These are phyloP conservation scores for Yamadazyma nakazawae DNA, from an alignment of 805 yeast species.

Conservation along the genomic window DNA sequence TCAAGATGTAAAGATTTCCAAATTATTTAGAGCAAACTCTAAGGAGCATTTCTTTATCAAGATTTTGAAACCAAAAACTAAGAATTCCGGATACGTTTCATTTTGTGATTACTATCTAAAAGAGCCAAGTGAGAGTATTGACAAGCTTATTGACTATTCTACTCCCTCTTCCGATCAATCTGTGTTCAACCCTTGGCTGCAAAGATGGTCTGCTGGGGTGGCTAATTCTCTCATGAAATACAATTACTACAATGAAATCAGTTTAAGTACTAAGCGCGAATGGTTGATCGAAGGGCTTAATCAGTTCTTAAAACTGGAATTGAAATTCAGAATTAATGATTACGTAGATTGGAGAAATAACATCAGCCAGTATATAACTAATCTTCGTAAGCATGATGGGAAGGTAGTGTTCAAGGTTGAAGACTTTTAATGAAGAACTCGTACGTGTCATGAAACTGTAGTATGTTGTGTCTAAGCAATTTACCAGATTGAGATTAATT, in stretches of 20 bases:
- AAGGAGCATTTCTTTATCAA: constrained; percentile 33
- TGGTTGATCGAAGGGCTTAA: constrained; percentile 36
- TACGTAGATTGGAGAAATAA: constrained; percentile 38
- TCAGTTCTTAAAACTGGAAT: constrained; percentile 22
- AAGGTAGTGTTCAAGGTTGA: constrained; percentile 37
- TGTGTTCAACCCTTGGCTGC: constrained; percentile 33
- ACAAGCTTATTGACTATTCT: constrained; percentile 20
- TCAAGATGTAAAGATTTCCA: constrained; percentile 13
- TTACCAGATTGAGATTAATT: not conserved
- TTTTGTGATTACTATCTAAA: constrained; percentile 29
- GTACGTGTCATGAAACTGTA: not conserved
- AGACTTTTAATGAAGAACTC: constrained; percentile 21
- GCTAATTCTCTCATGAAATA: constrained; percentile 29
- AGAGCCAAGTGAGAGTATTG: constrained; percentile 35
- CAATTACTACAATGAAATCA: constrained; percentile 33
- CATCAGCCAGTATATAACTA: constrained; percentile 25
- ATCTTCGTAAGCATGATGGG: constrained; percentile 28
- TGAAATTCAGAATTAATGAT: constrained; percentile 30
- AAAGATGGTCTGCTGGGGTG: constrained; percentile 30
- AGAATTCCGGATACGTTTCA: constrained; percentile 31
- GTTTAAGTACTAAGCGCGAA: constrained; percentile 21
- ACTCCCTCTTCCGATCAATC: constrained; percentile 15
- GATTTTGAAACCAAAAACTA: constrained; percentile 35
- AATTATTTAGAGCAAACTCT: constrained; percentile 24
- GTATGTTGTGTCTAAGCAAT: too few species aligned